These are phyloP conservation scores for Eucalyptus regnans DNA, from an alignment of 345 rosid genomes.

Conservation along the genomic window DNA sequence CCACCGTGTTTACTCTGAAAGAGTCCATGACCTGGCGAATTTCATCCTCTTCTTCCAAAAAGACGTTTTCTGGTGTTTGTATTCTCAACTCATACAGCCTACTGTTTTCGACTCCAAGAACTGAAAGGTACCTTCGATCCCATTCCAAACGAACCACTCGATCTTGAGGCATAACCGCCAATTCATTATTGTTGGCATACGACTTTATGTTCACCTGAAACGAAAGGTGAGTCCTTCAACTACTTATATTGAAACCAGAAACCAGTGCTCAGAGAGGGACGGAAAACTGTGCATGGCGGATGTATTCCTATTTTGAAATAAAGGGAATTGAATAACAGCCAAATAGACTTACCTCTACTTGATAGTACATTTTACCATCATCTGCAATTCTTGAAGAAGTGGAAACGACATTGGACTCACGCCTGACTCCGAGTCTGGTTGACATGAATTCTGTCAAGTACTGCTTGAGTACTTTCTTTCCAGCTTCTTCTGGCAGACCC, in stretches of 20 bases:
- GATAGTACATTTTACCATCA: slow-evolving; percentile 84
- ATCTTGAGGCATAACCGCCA: slow-evolving; percentile 89
- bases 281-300: not conserved
- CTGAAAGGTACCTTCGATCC: slow-evolving; percentile 81
- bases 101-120: slow-evolving; percentile 81
- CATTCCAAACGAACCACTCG: slow-evolving; percentile 80
- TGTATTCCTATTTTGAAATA: not conserved
- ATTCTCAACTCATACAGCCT: slow-evolving; percentile 69
- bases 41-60: slow-evolving; percentile 70
- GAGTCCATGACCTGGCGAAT: slow-evolving; percentile 85
- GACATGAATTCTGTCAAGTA: slow-evolving; percentile 97
- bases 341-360: slow-evolving; percentile 57
- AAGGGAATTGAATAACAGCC: not conserved
- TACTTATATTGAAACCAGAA: not conserved
- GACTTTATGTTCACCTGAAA: slow-evolving; percentile 87
- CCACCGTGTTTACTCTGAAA: slow-evolving; percentile 69
- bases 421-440: slow-evolving; percentile 82
- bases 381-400: slow-evolving; percentile 82
- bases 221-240: not conserved
- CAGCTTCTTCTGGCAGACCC: slow-evolving; percentile 85
- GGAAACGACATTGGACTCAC: slow-evolving; percentile 48
- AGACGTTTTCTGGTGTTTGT: slow-evolving; percentile 87
- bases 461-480: slow-evolving; percentile 65
- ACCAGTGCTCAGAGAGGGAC: not conserved
- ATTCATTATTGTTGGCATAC: slow-evolving; percentile 77